A percentile compares a stretch with the other conserved stretches of the same genome.
Conservation (phyloP, 495 filamentous ascomycete species). For the Poronia punctata region DNA sequence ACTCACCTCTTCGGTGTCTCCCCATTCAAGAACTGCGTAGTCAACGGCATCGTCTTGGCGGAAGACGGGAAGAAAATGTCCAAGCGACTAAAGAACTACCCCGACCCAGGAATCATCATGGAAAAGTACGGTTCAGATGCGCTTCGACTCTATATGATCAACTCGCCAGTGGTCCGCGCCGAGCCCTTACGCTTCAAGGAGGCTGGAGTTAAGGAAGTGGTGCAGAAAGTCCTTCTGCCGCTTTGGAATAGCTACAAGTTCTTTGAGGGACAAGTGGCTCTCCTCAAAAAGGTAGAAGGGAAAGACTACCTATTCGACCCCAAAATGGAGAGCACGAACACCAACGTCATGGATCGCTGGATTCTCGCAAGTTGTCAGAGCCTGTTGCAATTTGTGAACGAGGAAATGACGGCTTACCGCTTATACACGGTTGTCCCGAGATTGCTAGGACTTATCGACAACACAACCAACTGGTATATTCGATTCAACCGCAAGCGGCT, state of each 20-base stretch:
- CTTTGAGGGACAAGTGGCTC: slow-evolving; percentile 89
- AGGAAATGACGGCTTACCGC: slow-evolving; percentile 87
- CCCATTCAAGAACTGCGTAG: slow-evolving; percentile 94
- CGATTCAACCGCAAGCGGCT: slow-evolving; percentile 94
- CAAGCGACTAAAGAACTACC: slow-evolving; percentile 95
- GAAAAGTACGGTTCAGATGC: slow-evolving; percentile 88
- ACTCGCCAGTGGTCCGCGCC: slow-evolving; percentile 91
- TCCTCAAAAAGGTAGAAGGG: slow-evolving; percentile 82
- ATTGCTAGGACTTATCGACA: slow-evolving; percentile 82
- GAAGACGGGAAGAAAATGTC: slow-evolving; percentile 99
- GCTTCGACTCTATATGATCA: slow-evolving; percentile 90
- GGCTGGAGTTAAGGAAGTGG: slow-evolving; percentile 87
- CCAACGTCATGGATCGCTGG: slow-evolving; percentile 96
- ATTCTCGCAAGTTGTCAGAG: slow-evolving; percentile 91
- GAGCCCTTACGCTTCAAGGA: slow-evolving; percentile 92
- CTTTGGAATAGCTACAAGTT: slow-evolving; percentile 98
- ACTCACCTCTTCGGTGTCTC: slow-evolving; percentile 83
- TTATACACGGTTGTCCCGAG: slow-evolving; percentile 92
- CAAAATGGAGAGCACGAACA: slow-evolving; percentile 62
- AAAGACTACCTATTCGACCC: slow-evolving; percentile 77
- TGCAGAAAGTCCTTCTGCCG: slow-evolving; percentile 86
- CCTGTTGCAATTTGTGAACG: slow-evolving; percentile 84
- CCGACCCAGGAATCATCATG: slow-evolving; percentile 82
- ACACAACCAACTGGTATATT: slow-evolving; percentile 99
- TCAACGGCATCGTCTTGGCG: slow-evolving; percentile 91